Evolutionary conservation across 306 rosid species (phyloP), one percentile per base, ranked within the genome.

Genomic region (Medicago lupulina): DNA sequence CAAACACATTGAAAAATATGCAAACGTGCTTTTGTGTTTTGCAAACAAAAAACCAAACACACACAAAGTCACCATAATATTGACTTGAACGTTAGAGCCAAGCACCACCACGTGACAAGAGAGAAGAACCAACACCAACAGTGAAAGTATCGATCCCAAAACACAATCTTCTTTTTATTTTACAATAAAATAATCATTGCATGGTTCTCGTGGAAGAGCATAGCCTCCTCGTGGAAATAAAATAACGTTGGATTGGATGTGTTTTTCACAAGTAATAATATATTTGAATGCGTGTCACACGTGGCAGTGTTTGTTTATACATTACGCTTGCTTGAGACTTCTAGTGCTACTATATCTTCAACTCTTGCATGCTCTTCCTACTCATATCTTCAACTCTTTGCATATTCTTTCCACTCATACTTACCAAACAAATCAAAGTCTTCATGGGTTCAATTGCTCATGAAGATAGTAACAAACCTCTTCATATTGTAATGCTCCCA

Each of bases 401-500:
- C 57, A 50, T 50, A 50, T 4, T 15, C 57, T 50, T 15, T 7
- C n/a, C 2, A 50, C 55, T 50, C 55, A 50, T 50, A 15, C 13
- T 5, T 60, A 13, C 12, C 67, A 28, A 61, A n/a, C 13, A 28
- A 25, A 25, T 31, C 19, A 6, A 31, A 28, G 17, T 23, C 65
- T 3, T 31, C 39, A 67, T 67, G 72, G 57, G 53, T 41, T 19
- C 71, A 66, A 66, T 39, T 40, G n/a, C 1, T 66, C 5, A 59
- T 14, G 65, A 59, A 14, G 51, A 11, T 34, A 46, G 34, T 67
- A 72, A 83, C 3, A 81, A 83, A 40, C 84, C 76, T 38, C 87
- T 87, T 57, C 91, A 89, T 25, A 57, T 89, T 69, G 86, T 75
- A 7, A 54, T 87, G 85, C 83, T 87, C 5, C 92, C 95, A 78